Evolutionary conservation across 352 stramenopile species (phyloP).

Genomic region (Phytophthora vignae): DNA sequence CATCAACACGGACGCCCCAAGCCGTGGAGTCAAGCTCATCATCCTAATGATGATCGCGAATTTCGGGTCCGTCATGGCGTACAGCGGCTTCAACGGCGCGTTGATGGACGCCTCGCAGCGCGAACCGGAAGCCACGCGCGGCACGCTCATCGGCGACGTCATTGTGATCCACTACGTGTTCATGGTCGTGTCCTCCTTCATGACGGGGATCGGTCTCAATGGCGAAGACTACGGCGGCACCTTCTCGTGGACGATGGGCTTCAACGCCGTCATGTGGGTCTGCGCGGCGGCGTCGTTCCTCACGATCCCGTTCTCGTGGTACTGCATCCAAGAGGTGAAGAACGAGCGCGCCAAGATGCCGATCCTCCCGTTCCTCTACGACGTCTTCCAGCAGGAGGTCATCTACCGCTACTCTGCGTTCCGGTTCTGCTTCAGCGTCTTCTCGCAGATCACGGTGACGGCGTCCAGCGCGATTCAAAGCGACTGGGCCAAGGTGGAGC

Average conservation of each 20-base stretch:
- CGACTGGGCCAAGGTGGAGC: constrained; percentile 54
- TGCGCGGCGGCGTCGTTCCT: constrained; percentile 30
- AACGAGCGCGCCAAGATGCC: constrained; percentile 16
- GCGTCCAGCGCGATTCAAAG: constrained; percentile 49
- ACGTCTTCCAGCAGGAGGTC: constrained; percentile 42
- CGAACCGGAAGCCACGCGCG: constrained; percentile 41
- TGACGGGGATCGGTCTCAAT: constrained; percentile 48
- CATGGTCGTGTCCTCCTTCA: constrained; percentile 39
- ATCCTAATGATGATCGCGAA: constrained; percentile 71
- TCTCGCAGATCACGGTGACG: constrained; percentile 49
- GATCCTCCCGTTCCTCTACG: constrained; percentile 36
- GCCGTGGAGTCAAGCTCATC: constrained; percentile 46
- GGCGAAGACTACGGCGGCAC: constrained; percentile 45
- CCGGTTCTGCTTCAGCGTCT: constrained; percentile 47
- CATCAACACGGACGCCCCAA: constrained; percentile 42
- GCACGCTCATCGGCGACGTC: constrained; percentile 41
- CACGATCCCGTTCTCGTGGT: constrained; percentile 38
- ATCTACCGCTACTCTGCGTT: constrained; percentile 50
- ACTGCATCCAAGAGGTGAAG: constrained; percentile 42
- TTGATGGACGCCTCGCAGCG: constrained; percentile 54
- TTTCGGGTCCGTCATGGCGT: constrained; percentile 70
- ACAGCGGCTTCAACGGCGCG: constrained; percentile 61
- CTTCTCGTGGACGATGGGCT: constrained; percentile 52
- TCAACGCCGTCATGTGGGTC: constrained; percentile 52
- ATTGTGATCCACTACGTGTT: constrained; percentile 41